Evolutionary conservation across 495 filamentous ascomycete genomes (phyloP).

Genomic region (Diplogelasinospora grovesii): DNA sequence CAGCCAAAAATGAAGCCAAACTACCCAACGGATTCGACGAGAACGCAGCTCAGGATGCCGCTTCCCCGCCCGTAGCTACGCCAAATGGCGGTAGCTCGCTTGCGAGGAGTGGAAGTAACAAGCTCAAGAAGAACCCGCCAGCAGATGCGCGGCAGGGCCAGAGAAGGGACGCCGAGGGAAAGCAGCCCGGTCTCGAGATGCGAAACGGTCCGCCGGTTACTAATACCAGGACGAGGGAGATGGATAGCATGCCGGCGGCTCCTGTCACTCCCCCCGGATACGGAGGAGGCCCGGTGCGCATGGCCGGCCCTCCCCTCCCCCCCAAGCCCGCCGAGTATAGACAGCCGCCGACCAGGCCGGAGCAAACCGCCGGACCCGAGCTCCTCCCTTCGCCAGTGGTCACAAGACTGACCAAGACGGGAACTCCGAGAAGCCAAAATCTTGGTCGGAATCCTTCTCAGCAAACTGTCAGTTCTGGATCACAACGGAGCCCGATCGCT

Average conservation of each 20-base stretch:
- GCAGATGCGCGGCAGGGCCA: conserved; percentile 30
- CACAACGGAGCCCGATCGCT: conserved; percentile 1
- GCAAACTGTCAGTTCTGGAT: neutral
- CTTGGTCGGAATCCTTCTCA: conserved; percentile 17
- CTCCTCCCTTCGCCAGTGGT: conserved; percentile 7
- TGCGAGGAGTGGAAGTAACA: conserved; percentile 39
- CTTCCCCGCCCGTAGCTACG: conserved; percentile 17
- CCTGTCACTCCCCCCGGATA: neutral
- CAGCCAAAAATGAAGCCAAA: conserved; percentile 31
- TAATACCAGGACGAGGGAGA: neutral
- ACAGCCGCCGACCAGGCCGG: neutral
- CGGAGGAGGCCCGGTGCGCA: neutral
- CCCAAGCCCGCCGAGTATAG: neutral
- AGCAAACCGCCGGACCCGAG: no score
- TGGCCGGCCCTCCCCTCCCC: conserved; percentile 2
- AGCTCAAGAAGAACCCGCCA: conserved; percentile 41
- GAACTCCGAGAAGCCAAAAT: conserved; percentile 24
- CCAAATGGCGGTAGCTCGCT: conserved; percentile 22
- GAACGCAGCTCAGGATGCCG: conserved; percentile 13
- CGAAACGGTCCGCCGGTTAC: neutral
- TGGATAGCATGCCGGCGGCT: neutral
- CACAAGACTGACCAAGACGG: conserved; percentile 15
- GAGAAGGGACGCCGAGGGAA: conserved; percentile 26
- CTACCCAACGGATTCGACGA: conserved; percentile 20
- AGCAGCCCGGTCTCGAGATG: conserved; percentile 1